Evolutionary conservation across 1,284 basidiomycete genomes (phyloP).

Genomic region (Cryptococcus sp.): DNA sequence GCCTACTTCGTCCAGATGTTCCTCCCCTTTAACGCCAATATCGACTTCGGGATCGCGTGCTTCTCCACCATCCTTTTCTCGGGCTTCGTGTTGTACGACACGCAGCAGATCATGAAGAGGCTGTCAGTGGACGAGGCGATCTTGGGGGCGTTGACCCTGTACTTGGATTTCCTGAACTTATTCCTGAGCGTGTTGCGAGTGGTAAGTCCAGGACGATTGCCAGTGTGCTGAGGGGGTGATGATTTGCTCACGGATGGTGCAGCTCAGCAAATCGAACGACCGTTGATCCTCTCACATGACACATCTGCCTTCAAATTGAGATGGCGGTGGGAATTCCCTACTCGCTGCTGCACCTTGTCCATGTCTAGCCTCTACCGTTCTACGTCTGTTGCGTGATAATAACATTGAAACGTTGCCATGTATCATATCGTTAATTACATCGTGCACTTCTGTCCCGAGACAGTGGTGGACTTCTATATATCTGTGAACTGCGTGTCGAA

Average conservation of each 20-base stretch:
- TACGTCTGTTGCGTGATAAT: too few relatives aligned
- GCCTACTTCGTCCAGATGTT: slow-evolving; percentile 46
- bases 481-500: too few relatives aligned
- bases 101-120: slow-evolving; percentile 51
- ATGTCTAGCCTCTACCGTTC: too few relatives aligned
- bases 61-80: slow-evolving; percentile 48
- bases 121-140: slow-evolving; percentile 49
- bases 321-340: too few relatives aligned
- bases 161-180: slow-evolving; percentile 20
- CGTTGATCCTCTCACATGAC: slow-evolving; percentile 5
- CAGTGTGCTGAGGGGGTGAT: background rate
- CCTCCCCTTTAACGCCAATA: slow-evolving; percentile 48
- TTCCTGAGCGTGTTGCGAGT: slow-evolving; percentile 16
- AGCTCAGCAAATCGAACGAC: slow-evolving; percentile 23
- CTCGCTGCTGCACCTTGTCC: too few relatives aligned
- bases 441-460: too few relatives aligned
- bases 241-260: background rate
- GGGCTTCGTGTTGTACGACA: slow-evolving; percentile 49
- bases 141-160: slow-evolving; percentile 36
- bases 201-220: slow-evolving; percentile 3
- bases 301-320: too few relatives aligned
- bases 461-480: too few relatives aligned
- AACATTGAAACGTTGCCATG: too few relatives aligned
- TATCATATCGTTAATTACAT: too few relatives aligned
- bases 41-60: slow-evolving; percentile 46